Percentiles rank a stretch among this genome's conserved stretches.
phyloP scores from a whole-genome alignment of 1,284 basidiomycete genomes.

The Ceratobasidium sp. region DNA sequence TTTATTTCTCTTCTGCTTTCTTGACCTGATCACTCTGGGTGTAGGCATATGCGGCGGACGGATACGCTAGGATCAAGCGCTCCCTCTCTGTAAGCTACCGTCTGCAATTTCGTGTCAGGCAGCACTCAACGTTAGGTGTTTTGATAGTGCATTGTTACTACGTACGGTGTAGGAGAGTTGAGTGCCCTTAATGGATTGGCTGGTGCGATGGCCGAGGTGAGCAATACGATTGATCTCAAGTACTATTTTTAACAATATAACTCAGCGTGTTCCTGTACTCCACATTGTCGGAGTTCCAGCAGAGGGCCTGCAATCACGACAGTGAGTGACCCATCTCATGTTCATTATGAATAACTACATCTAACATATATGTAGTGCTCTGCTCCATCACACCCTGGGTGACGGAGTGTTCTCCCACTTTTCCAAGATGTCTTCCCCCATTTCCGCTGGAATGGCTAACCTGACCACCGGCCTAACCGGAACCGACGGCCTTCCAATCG shows the following conservation, averaged over 20 bases:
- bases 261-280: constrained; percentile 91
- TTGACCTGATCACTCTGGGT: constrained; percentile 48
- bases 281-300: constrained; percentile 92
- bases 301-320: constrained; percentile 71
- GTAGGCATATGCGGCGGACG: constrained; percentile 89
- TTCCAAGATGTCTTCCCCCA: constrained; percentile 33
- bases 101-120: neutral
- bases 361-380: constrained; percentile 59
- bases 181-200: constrained; percentile 85
- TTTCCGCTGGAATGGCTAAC: constrained; percentile 31
- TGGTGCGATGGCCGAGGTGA: constrained; percentile 53
- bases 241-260: constrained; percentile 56
- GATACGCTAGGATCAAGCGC: constrained; percentile 86
- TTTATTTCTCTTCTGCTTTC: neutral
- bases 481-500: constrained; percentile 9
- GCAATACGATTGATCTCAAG: neutral
- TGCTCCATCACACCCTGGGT: constrained; percentile 89
- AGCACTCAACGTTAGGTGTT: neutral
- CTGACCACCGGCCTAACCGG: constrained; percentile 21
- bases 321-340: constrained; percentile 47
- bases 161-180: constrained; percentile 91
- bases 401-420: constrained; percentile 61
- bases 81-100: constrained; percentile 31
- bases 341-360: constrained; percentile 41
- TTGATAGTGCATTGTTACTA: constrained; percentile 54